phyloP scores from a whole-genome alignment of 768 basidiomycete species.

The Tulasnella calospora region DNA sequence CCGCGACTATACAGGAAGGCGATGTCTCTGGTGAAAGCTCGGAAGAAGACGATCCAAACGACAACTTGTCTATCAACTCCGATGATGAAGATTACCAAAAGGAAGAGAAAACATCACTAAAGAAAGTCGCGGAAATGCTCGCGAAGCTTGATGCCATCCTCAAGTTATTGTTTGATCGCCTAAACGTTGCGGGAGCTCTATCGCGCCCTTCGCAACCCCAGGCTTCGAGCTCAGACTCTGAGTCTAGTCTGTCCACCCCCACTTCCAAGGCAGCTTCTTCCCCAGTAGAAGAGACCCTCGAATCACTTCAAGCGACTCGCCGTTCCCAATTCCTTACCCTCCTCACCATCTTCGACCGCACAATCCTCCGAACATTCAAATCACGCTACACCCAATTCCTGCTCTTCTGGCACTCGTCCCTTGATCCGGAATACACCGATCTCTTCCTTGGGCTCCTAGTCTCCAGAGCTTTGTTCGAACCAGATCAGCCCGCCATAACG shows the following conservation, averaged over 20 bases:
- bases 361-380: slow-evolving; percentile 91
- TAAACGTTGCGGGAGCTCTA: slow-evolving; percentile 43
- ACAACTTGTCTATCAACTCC: slow-evolving; percentile 58
- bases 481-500: slow-evolving; percentile 60
- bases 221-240: slow-evolving; percentile 5
- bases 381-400: slow-evolving; percentile 97
- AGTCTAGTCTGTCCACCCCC: slow-evolving; percentile 29
- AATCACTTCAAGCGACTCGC: slow-evolving; percentile 41
- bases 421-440: slow-evolving; percentile 83
- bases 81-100: slow-evolving; percentile 28
- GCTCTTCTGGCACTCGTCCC: slow-evolving; percentile 90
- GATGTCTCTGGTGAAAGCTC: slow-evolving; percentile 45
- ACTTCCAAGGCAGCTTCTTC: slow-evolving; percentile 29
- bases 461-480: slow-evolving; percentile 71
- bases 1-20: slow-evolving; percentile 37
- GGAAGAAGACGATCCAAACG: slow-evolving; percentile 49
- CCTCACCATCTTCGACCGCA: slow-evolving; percentile 87
- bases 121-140: slow-evolving; percentile 73
- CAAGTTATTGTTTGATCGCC: slow-evolving; percentile 78
- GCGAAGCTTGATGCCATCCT: slow-evolving; percentile 87
- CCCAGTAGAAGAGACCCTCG: slow-evolving; percentile 30
- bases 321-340: slow-evolving; percentile 77
- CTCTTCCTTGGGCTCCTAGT: slow-evolving; percentile 94
- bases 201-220: background rate
- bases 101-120: slow-evolving; percentile 40